phyloP scores from a whole-genome alignment of 2,329 filamentous ascomycete genomes.

The Xylariaceae sp. region DNA sequence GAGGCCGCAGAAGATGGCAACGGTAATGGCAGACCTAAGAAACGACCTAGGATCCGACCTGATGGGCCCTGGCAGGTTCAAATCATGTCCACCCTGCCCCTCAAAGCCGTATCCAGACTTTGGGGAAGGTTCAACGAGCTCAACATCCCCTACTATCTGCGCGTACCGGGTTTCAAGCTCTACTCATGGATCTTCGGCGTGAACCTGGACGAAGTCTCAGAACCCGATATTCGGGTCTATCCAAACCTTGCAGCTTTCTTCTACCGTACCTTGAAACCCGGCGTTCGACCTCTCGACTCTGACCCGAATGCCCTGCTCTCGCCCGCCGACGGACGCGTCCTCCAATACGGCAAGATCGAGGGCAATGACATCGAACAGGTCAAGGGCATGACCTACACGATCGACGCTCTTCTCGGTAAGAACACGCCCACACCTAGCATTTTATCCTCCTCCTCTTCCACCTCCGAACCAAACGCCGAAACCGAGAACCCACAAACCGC shows the following conservation, averaged over 20 bases:
- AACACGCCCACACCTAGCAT: constrained; percentile 54
- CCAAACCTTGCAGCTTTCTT: constrained; percentile 96
- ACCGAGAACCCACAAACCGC: constrained; percentile 20
- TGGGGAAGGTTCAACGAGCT: constrained; percentile 94
- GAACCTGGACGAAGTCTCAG: constrained; percentile 79
- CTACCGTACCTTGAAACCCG: constrained; percentile 90
- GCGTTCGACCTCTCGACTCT: constrained; percentile 77
- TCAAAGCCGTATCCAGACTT: constrained; percentile 83
- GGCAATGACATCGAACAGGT: constrained; percentile 96
- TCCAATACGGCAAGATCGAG: constrained; percentile 90
- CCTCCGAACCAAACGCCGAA: constrained; percentile 22
- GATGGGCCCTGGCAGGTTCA: constrained; percentile 91
- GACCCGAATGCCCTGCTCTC: constrained; percentile 77
- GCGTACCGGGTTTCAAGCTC: constrained; percentile 84
- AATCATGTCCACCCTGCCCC: constrained; percentile 86
- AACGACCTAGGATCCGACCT: constrained; percentile 63
- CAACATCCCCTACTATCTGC: constrained; percentile 80
- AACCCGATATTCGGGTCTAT: constrained; percentile 83
- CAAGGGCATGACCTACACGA: constrained; percentile 95
- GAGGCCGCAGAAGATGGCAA: constrained; percentile 41
- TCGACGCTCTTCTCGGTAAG: constrained; percentile 84
- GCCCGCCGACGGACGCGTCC: constrained; percentile 82
- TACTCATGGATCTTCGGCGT: constrained; percentile 93
- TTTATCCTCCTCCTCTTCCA: constrained; percentile 34
- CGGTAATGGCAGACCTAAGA: constrained; percentile 48